Percentiles rank a stretch among this genome's conserved stretches.
Conservation (phyloP, 2,329 filamentous ascomycete species). For the Neonectria magnoliae region DNA sequence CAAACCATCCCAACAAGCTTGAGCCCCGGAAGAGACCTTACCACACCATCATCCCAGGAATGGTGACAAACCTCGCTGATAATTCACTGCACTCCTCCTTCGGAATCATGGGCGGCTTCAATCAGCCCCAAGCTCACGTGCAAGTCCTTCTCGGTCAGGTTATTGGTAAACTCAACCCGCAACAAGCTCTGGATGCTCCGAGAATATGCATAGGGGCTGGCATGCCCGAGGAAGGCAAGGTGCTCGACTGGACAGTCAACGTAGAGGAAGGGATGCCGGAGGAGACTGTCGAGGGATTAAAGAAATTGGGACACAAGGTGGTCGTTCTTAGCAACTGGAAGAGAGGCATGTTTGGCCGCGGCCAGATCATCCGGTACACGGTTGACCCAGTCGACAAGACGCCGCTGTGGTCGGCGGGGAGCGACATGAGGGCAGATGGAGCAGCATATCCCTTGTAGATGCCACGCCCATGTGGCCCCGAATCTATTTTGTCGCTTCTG, state of each 20-base stretch:
- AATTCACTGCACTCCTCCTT: slow-evolving; percentile 84
- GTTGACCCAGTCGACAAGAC: slow-evolving; percentile 74
- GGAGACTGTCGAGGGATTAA: slow-evolving; percentile 74
- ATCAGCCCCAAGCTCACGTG: slow-evolving; percentile 97
- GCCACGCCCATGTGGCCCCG: slow-evolving; percentile 13
- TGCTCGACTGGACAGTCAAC: slow-evolving; percentile 72
- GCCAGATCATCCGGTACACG: slow-evolving; percentile 85
- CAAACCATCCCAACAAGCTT: slow-evolving; percentile 80
- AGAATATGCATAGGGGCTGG: slow-evolving; percentile 87
- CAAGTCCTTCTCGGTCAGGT: slow-evolving; percentile 93
- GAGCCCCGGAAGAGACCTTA: slow-evolving; percentile 89
- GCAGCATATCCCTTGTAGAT: slow-evolving; percentile 63
- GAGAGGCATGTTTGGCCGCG: slow-evolving; percentile 81
- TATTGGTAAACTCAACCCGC: slow-evolving; percentile 81
- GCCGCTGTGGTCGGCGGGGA: slow-evolving; percentile 86
- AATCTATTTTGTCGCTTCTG: slow-evolving; percentile 36
- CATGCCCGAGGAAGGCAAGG: slow-evolving; percentile 69
- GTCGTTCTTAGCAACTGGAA: slow-evolving; percentile 71
- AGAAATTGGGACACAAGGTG: slow-evolving; percentile 77
- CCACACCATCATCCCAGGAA: slow-evolving; percentile 95
- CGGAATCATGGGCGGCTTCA: slow-evolving; percentile 98
- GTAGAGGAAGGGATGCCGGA: slow-evolving; percentile 84
- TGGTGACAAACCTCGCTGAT: slow-evolving; percentile 82
- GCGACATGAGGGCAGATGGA: slow-evolving; percentile 88
- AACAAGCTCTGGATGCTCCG: slow-evolving; percentile 89